A percentile compares a stretch with the other conserved stretches of the same genome.
Evolutionary conservation across 73 alveolate species (phyloP).

Genomic region (Chromera velia): DNA sequence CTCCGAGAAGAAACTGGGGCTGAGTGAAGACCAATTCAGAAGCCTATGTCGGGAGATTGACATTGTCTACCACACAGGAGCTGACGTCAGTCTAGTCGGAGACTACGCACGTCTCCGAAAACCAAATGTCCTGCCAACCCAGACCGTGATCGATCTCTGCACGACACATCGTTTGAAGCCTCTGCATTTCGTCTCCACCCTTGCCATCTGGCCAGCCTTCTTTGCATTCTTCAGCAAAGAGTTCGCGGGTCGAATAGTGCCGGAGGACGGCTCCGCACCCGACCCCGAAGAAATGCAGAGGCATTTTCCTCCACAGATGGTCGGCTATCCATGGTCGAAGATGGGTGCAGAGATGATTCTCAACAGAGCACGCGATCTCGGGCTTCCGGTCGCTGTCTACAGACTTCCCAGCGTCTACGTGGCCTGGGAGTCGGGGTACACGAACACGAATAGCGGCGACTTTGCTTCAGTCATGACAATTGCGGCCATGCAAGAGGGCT

Average conservation of each 20-base stretch:
- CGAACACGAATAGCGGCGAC: neutral
- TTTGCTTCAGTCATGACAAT: neutral
- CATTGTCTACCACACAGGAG: neutral
- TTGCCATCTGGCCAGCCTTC: neutral
- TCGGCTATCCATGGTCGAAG: neutral
- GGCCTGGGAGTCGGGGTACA: neutral
- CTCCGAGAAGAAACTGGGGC: neutral
- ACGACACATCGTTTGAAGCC: neutral
- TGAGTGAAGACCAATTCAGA: neutral
- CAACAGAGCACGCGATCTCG: neutral
- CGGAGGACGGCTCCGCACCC: neutral
- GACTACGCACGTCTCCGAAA: neutral
- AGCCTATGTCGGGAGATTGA: neutral
- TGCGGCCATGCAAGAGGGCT: neutral
- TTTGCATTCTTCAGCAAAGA: neutral
- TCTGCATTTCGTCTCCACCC: neutral
- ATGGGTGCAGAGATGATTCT: neutral
- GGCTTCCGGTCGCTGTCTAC: neutral
- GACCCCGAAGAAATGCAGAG: neutral
- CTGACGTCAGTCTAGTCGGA: neutral
- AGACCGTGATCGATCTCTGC: neutral
- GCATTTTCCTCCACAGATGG: neutral
- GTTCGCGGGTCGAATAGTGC: neutral
- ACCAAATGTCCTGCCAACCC: neutral
- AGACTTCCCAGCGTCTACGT: neutral